Conservation (phyloP, 2,329 filamentous ascomycete species). For the Calonectria naviculata region DNA sequence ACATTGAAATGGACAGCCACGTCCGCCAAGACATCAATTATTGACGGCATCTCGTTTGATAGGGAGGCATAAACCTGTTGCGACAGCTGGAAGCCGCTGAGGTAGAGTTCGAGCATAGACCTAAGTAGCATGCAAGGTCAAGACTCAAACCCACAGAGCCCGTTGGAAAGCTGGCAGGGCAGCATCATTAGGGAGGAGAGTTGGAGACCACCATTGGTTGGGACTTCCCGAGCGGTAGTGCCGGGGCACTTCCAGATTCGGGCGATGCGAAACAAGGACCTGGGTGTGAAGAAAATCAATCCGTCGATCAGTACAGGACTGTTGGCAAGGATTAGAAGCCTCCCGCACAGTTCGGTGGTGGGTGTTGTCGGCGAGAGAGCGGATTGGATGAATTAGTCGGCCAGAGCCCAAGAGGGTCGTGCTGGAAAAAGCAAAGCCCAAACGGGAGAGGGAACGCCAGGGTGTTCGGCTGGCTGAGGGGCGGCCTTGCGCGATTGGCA, state of each 20-base stretch:
- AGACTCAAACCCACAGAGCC: background rate
- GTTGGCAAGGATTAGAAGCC: background rate
- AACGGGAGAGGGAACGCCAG: background rate
- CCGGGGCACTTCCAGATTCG: conserved; percentile 40
- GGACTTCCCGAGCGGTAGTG: conserved; percentile 18
- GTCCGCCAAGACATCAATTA: background rate
- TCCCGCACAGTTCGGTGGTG: conserved; percentile 24
- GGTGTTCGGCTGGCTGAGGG: background rate
- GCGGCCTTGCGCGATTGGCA: background rate
- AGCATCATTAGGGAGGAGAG: conserved; percentile 13
- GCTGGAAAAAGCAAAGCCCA: conserved; percentile 8
- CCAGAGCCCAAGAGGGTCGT: background rate
- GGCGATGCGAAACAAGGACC: conserved; percentile 37
- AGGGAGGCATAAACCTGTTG: background rate
- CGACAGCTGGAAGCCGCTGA: background rate
- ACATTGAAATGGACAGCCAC: background rate
- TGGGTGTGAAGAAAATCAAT: conserved; percentile 39
- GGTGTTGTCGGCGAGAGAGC: background rate
- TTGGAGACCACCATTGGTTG: conserved; percentile 28
- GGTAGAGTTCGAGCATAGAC: background rate
- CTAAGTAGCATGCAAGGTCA: background rate
- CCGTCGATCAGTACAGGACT: conserved; percentile 39
- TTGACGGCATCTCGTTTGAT: background rate
- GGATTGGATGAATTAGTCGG: conserved; percentile 1
- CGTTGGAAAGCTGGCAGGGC: background rate